Evolutionary conservation across 306 rosid genomes (phyloP), one percentile per base, ranked within the genome.

Genomic region (Malus sylvestris): DNA sequence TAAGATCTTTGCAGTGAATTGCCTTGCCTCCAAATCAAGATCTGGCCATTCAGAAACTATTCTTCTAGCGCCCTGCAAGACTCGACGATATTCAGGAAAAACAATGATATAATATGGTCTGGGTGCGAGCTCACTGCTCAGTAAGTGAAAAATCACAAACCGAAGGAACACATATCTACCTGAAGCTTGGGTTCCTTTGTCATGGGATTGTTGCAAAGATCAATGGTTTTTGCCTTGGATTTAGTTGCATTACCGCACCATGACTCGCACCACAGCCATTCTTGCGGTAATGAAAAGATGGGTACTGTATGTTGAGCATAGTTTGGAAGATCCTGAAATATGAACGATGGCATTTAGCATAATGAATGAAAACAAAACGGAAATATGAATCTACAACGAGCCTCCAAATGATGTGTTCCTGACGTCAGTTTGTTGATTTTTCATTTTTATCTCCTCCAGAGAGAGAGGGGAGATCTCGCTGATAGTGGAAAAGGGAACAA

Each of bases 251-350:
- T 96, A 67, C 99, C 99, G 71, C 99, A 92, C 99, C 99, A 96
- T 75, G 99, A 96, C 78, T 96, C 99, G 22, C 99, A 96, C 99
- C 99, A 96, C 38, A 96, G 88, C 99, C 99, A 96, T 83, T 96
- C 99, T 89, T 92, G 97, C 2, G 99, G 99, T 57, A 96, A 84
- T 32, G 99, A 96, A 77, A 91, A 96, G 64, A 92, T 96, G 76
- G 97, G 99, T 60, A 92, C 99, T 0, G 76, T 84, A 70, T 96
- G 99, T 85, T 96, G 99, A 74, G 99, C 99, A 83, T 96, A 96
- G 84, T 96, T 96, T n/a, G 99, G 99, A 75, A 96, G 99, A 89
- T 96, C 99, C 99, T 96, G 91, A 81, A 87, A 53, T 62, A 78
- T 68, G 22, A 72, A 60, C 1, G 10, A 40, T 15, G 44, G 6